These are phyloP conservation scores for Aspergillus eucalypticola DNA, from an alignment of 2,329 filamentous ascomycete genomes.

Conservation along the genomic window DNA sequence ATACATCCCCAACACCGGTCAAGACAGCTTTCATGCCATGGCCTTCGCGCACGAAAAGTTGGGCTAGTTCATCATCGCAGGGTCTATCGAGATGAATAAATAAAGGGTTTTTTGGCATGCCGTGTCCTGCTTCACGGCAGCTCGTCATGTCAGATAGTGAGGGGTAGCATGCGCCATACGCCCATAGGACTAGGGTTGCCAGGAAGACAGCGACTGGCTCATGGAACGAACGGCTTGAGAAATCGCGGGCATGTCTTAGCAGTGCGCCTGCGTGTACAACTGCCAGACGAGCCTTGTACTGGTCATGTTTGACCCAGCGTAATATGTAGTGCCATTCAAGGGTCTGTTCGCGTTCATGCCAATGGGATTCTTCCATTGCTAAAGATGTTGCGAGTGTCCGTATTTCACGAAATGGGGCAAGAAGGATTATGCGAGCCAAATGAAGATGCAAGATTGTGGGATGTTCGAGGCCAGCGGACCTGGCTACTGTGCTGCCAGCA, in stretches of 20 bases:
- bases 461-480: conserved; percentile 54
- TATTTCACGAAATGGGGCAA: conserved; percentile 52
- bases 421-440: conserved; percentile 54
- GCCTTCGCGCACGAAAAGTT: conserved; percentile 56
- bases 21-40: conserved; percentile 53
- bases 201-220: conserved; percentile 50
- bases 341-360: conserved; percentile 30
- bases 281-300: conserved; percentile 59
- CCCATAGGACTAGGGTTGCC: conserved; percentile 51
- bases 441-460: conserved; percentile 59
- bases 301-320: conserved; percentile 54
- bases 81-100: conserved; percentile 58
- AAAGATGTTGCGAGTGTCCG: conserved; percentile 44
- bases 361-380: conserved; percentile 32
- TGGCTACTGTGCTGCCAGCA: conserved; percentile 55
- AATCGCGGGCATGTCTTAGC: conserved; percentile 56
- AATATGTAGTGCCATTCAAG: conserved; percentile 46
- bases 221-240: conserved; percentile 51
- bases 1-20: conserved; percentile 56
- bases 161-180: conserved; percentile 43
- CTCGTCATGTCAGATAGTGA: conserved; percentile 33
- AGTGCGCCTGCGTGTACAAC: conserved; percentile 55
- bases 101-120: conserved; percentile 35
- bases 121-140: conserved; percentile 4
- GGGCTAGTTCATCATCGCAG: conserved; percentile 59